phyloP scores from a whole-genome alignment of 1,284 basidiomycete genomes.

The Mycosarcoma maydis region DNA sequence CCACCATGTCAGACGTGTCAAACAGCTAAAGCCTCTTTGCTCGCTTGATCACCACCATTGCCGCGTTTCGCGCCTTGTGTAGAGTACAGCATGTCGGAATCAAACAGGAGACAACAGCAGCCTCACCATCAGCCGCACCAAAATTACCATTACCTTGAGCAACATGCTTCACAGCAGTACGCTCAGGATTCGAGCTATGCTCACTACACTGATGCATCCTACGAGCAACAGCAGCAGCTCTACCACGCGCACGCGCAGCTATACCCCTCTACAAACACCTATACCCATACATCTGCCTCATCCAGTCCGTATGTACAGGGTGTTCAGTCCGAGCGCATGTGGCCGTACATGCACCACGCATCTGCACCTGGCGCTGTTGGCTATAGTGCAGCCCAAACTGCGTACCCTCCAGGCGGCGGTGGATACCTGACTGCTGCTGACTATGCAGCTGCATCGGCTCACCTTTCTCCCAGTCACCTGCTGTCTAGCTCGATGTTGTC shows the following conservation, averaged over 20 bases:
- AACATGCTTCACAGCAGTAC: constrained; percentile 12
- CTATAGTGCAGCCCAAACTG: not conserved
- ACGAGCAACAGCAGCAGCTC: constrained; percentile 12
- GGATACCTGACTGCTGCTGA: constrained; percentile 4
- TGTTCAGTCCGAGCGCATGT: constrained; percentile 1
- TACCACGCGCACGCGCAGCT: constrained; percentile 19
- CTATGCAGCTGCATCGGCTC: not conserved
- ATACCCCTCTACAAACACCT: constrained; percentile 24
- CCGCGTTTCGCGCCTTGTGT: too few relatives aligned
- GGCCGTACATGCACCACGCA: constrained; percentile 3
- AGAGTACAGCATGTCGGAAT: constrained; percentile 27
- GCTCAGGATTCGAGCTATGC: constrained; percentile 7
- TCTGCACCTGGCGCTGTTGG: not conserved
- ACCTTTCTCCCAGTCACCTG: constrained; percentile 8
- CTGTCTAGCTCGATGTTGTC: constrained; percentile 11
- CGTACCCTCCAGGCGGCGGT: constrained; percentile 5
- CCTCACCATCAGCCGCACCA: constrained; percentile 9
- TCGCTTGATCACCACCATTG: too few relatives aligned
- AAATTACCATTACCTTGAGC: constrained; percentile 7
- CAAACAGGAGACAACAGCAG: constrained; percentile 11
- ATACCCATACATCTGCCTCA: constrained; percentile 3
- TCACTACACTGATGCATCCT: constrained; percentile 6
- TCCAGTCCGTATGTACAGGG: constrained; percentile 9
- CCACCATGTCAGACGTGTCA: constrained; percentile 22
- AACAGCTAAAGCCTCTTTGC: not conserved